Conservation (phyloP, 108 stramenopile genomes). For the Nitzschia sp. region DNA sequence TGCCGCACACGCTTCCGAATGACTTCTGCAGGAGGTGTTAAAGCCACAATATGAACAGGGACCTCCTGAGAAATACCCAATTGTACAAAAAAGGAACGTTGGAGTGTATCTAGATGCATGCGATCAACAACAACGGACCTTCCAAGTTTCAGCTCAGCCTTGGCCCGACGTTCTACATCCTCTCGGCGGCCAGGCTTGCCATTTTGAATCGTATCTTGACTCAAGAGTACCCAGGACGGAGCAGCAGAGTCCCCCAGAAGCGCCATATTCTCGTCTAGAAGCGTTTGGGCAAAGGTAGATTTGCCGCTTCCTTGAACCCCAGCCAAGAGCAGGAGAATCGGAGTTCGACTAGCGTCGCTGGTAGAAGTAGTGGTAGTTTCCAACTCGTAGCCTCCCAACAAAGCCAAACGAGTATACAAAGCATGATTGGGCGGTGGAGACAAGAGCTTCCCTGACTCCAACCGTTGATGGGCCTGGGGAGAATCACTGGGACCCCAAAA, state of each 20-base stretch:
- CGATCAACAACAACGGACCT: conserved; percentile 72
- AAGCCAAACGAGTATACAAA: conserved; percentile 44
- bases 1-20: conserved; percentile 53
- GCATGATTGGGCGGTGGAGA: conserved; percentile 35
- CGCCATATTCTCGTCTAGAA: neutral
- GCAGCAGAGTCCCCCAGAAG: too few relatives aligned
- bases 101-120: conserved; percentile 71
- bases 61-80: conserved; percentile 15
- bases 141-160: conserved; percentile 36
- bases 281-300: conserved; percentile 51
- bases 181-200: conserved; percentile 76
- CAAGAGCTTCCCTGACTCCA: neutral
- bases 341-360: conserved; percentile 1
- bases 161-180: conserved; percentile 56
- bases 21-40: conserved; percentile 51
- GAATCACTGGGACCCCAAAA: conserved; percentile 67
- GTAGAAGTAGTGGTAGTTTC: neutral
- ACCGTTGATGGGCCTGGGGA: conserved; percentile 33
- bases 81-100: conserved; percentile 35
- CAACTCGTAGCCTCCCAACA: conserved; percentile 55
- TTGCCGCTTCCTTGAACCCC: conserved; percentile 84
- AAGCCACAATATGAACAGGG: conserved; percentile 58
- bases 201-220: conserved; percentile 80
- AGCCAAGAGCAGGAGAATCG: conserved; percentile 60
- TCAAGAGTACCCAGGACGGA: conserved; percentile 59